A percentile compares a stretch with the other conserved stretches of the same genome.
Conservation (phyloP, 2,329 filamentous ascomycete species). For the Fusarium newnesense region DNA sequence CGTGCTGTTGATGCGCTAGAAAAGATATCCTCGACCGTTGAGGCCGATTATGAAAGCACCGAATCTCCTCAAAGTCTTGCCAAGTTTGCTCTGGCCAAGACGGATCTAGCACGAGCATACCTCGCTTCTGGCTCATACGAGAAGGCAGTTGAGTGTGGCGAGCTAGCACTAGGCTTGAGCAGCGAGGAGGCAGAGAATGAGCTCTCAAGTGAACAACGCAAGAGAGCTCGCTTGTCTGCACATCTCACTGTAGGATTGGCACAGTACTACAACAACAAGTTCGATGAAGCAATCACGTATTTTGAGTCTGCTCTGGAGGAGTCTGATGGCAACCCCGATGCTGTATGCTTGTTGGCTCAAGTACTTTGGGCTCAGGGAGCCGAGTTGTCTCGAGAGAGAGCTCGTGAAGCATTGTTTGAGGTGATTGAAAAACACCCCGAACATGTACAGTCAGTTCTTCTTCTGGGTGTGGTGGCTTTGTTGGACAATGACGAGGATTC, state of each 20-base stretch:
- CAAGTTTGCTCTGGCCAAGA: slow-evolving; percentile 83
- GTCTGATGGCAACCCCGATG: slow-evolving; percentile 79
- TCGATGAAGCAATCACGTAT: slow-evolving; percentile 77
- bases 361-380: slow-evolving; percentile 92
- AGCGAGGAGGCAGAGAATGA: slow-evolving; percentile 76
- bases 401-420: slow-evolving; percentile 82
- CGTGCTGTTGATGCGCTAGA: slow-evolving; percentile 73
- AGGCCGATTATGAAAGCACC: slow-evolving; percentile 84
- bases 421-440: slow-evolving; percentile 78
- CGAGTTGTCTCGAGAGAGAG: slow-evolving; percentile 77
- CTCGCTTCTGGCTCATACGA: slow-evolving; percentile 74
- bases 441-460: slow-evolving; percentile 81
- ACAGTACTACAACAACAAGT: slow-evolving; percentile 74
- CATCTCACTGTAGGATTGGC: slow-evolving; percentile 88
- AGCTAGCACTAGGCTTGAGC: slow-evolving; percentile 82
- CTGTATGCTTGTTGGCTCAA: slow-evolving; percentile 87
- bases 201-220: slow-evolving; percentile 71
- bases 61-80: slow-evolving; percentile 80
- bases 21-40: slow-evolving; percentile 74
- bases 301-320: slow-evolving; percentile 85
- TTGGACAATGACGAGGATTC: slow-evolving; percentile 83
- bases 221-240: slow-evolving; percentile 80
- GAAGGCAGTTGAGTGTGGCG: slow-evolving; percentile 80
- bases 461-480: slow-evolving; percentile 86
- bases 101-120: slow-evolving; percentile 86